Base-by-base conservation (phyloP, 148 eudicot genomes). In the Heliamphora exappendiculata region DNA sequence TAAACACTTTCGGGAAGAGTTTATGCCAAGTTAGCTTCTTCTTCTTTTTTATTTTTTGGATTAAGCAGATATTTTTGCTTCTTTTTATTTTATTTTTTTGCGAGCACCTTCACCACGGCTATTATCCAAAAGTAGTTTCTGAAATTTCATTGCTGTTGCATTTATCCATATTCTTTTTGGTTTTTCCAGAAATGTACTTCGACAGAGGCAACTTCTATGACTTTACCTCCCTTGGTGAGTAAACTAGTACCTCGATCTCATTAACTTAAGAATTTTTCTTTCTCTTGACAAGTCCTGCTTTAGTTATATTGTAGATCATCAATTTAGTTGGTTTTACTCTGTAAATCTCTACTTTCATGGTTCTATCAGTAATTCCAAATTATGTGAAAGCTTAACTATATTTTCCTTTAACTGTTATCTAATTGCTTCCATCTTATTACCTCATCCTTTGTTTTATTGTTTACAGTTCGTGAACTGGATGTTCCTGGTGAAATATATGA, bases 401-500 rank as follows among this genome's bases (percentile, higher is more conserved):
- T 55, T 75, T 63, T 75, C 19, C 39, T 20, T 4, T 37, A 33
- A 10, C 37, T n/a, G 17, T 33, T 49, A 9, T 13, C 51, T 22
- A 28, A 28, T 16, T 45, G 58, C 24, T 3, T 49, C 28, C 19
- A 34, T 22, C 10, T 10, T 2, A 16, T n/a, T 24, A 5, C 26
- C 34, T 22, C 47, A 17, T 47, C 5, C 33, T 22, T 53, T 51
- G 33, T 71, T 33, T 71, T 11, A 10, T 71, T 71, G 37, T 71
- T n/a, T 71, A 19, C 89, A 95, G 99, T 95, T 81, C 96, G 99
- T 53, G 99, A 95, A 82, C 84, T 95, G 79, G 99, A 95, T 82
- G 94, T 95, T 76, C 99, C 99, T 73, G 94, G 99, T 75, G 99
- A 95, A 71, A 79, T 95, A 51, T 95, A 92, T 81, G 99, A 91